These are phyloP conservation scores for Sedum album DNA, from an alignment of 164 flowering plant genomes.

Conservation along the genomic window DNA sequence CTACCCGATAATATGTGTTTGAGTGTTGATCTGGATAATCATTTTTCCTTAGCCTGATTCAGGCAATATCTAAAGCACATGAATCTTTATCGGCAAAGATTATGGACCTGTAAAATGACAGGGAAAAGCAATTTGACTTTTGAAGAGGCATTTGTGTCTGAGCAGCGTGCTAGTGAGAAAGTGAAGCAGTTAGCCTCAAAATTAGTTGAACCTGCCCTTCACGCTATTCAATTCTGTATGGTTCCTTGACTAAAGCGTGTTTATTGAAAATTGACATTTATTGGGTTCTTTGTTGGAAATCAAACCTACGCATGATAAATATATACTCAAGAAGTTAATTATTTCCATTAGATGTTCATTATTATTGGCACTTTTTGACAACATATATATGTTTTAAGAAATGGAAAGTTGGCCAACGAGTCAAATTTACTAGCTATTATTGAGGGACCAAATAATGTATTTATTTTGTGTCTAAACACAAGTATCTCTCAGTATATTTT, in stretches of 20 bases:
- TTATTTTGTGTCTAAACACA: no score
- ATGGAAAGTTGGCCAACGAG: not conserved
- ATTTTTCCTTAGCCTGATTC: constrained; percentile 26
- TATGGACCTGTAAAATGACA: constrained; percentile 85
- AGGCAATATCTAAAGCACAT: constrained; percentile 74
- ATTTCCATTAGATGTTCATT: not conserved
- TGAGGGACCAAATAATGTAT: not conserved
- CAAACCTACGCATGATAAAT: not conserved
- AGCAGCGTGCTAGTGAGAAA: constrained; percentile 56
- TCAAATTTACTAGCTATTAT: not conserved
- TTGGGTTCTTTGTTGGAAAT: not conserved
- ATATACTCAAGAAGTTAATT: not conserved
- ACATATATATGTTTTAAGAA: not conserved
- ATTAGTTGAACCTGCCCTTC: constrained; percentile 52
- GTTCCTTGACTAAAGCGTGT: not conserved
- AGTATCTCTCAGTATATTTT: no score
- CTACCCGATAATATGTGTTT: not conserved
- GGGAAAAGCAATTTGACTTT: constrained; percentile 78
- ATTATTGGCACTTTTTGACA: not conserved
- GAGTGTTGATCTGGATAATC: constrained; percentile 9
- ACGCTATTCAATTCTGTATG: constrained; percentile 76
- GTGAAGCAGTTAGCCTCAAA: constrained; percentile 71
- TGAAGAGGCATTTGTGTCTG: constrained; percentile 95
- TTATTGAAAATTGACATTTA: not conserved
- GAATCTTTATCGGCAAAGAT: constrained; percentile 68